A percentile compares a stretch with the other conserved stretches of the same genome.
These are phyloP conservation scores for Tolypocladium sp. DNA, from an alignment of 2,329 filamentous ascomycete species.

Conservation along the genomic window DNA sequence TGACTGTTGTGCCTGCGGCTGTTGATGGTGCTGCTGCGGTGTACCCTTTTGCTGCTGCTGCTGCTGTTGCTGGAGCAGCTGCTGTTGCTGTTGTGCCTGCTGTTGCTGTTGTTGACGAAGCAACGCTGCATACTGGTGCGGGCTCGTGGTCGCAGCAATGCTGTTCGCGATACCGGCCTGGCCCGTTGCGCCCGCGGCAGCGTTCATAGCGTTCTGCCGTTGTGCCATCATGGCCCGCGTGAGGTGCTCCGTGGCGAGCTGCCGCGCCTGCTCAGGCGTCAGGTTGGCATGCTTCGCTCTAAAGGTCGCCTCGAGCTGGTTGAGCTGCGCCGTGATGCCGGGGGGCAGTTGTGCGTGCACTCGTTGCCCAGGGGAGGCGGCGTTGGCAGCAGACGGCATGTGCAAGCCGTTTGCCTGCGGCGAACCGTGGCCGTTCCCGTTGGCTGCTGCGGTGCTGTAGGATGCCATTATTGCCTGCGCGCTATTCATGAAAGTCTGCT, in stretches of 20 bases:
- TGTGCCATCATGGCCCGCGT: slow-evolving; percentile 37
- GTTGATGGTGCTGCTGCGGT: slow-evolving; percentile 13
- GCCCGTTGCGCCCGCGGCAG: slow-evolving; percentile 39
- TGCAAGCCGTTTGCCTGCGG: slow-evolving; percentile 36
- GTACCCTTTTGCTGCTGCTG: slow-evolving; percentile 17
- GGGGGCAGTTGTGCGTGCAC: slow-evolving; percentile 35
- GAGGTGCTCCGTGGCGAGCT: slow-evolving; percentile 42
- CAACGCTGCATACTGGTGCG: slow-evolving; percentile 51
- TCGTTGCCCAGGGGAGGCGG: slow-evolving; percentile 30
- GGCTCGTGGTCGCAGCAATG: slow-evolving; percentile 38
- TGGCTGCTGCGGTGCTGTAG: slow-evolving; percentile 29
- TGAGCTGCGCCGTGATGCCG: slow-evolving; percentile 37
- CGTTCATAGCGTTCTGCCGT: slow-evolving; percentile 45
- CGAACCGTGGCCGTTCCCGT: slow-evolving; percentile 32
- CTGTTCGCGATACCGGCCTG: slow-evolving; percentile 40
- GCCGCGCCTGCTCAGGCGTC: slow-evolving; percentile 38
- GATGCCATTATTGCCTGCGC: slow-evolving; percentile 44
- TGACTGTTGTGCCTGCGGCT: slow-evolving; percentile 7
- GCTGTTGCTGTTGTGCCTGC: slow-evolving; percentile 23
- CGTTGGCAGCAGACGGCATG: slow-evolving; percentile 34
- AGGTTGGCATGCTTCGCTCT: slow-evolving; percentile 41
- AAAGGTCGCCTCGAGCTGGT: slow-evolving; percentile 42
- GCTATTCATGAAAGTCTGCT: slow-evolving; percentile 44
- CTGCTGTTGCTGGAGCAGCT: slow-evolving; percentile 9
- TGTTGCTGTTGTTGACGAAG: slow-evolving; percentile 48